phyloP scores from a whole-genome alignment of 192 early-diverging fungal genomes.

The Rhizophagus sp. region DNA sequence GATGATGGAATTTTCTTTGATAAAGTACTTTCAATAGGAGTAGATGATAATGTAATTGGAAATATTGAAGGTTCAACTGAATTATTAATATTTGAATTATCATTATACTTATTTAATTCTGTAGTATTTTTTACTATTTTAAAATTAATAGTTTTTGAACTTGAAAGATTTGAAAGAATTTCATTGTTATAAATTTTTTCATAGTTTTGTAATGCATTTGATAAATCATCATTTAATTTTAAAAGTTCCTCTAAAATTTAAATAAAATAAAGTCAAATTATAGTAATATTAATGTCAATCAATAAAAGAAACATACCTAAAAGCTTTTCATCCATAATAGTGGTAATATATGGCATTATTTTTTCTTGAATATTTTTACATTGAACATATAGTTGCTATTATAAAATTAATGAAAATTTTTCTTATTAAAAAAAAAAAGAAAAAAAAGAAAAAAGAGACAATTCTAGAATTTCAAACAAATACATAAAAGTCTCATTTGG shows the following conservation, averaged over 20 bases:
- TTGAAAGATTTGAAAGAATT: background rate
- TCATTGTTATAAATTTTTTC: background rate
- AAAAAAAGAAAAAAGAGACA: too few relatives aligned
- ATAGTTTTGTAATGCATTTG: slow-evolving; percentile 13
- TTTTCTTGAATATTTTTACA: slow-evolving; percentile 9
- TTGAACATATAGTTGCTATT: background rate
- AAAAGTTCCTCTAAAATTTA: background rate
- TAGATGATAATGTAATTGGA: background rate
- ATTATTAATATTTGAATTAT: background rate
- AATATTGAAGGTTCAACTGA: too few relatives aligned
- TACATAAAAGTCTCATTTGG: too few relatives aligned
- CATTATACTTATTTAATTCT: background rate
- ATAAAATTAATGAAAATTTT: background rate
- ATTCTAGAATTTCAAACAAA: too few relatives aligned
- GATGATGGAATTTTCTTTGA: too few relatives aligned
- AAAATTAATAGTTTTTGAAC: background rate
- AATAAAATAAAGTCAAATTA: background rate
- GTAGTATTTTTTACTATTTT: too few relatives aligned
- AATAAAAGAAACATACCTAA: background rate
- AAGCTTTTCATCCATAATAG: background rate
- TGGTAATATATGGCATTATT: slow-evolving; percentile 3
- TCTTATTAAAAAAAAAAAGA: background rate
- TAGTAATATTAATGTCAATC: background rate
- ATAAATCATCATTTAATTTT: slow-evolving; percentile 11
- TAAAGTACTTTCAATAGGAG: background rate